Evolutionary conservation across 1,284 basidiomycete genomes (phyloP).

Genomic region (Pseudozyma pruni): DNA sequence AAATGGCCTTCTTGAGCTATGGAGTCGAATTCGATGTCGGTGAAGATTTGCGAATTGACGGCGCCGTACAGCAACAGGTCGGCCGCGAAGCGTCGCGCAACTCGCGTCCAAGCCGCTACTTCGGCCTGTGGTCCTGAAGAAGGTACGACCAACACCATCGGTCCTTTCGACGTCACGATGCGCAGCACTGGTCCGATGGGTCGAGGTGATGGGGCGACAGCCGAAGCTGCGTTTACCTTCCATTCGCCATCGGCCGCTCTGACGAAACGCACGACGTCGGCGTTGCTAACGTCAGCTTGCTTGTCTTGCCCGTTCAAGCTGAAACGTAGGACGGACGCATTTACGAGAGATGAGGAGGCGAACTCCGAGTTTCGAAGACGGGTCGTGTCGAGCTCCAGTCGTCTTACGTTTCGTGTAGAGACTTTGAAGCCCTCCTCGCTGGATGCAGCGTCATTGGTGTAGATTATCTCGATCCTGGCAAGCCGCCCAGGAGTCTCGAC

Average conservation of each 20-base stretch:
- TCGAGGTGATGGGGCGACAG: conserved; percentile 1
- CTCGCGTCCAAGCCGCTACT: conserved; percentile 13
- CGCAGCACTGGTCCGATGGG: conserved; percentile 37
- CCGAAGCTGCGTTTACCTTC: neutral
- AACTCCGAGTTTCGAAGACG: conserved; percentile 3
- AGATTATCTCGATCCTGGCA: conserved; percentile 31
- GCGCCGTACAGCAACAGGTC: conserved; percentile 41
- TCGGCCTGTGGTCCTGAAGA: conserved; percentile 6
- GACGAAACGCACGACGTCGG: conserved; percentile 2
- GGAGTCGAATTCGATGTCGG: conserved; percentile 21
- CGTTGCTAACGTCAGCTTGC: neutral
- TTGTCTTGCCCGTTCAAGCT: conserved; percentile 1
- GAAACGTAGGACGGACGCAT: conserved; percentile 4
- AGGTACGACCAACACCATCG: conserved; percentile 37
- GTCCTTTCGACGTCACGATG: conserved; percentile 30
- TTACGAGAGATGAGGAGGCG: neutral
- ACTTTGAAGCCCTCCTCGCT: neutral
- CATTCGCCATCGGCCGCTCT: neutral
- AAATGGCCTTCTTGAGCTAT: neutral
- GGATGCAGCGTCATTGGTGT: neutral
- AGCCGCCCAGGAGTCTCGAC: conserved; percentile 73
- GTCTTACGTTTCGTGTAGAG: conserved; percentile 1
- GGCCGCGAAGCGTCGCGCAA: conserved; percentile 32
- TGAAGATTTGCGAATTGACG: conserved; percentile 40
- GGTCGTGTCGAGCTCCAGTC: conserved; percentile 18